Base-by-base conservation (phyloP, 495 filamentous ascomycete species). In the Hypoxylon fuscum region DNA sequence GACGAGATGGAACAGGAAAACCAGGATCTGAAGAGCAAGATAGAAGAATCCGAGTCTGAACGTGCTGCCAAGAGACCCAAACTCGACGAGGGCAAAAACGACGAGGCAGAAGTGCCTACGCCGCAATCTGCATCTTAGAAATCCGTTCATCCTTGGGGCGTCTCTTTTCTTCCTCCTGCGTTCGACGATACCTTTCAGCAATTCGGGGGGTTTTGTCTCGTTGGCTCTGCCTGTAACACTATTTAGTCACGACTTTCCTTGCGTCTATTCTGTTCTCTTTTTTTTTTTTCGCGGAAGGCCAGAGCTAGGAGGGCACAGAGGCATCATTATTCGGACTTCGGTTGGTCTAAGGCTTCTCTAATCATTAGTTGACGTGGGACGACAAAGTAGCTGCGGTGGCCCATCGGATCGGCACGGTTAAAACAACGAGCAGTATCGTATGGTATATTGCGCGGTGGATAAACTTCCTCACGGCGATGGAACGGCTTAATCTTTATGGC, bases 1-100 rank as follows among this genome's bases (percentile, higher is more conserved):
- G 87, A 89, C 35, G 92, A 97, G 54, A 77, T 93, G 27, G 94
- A 97, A 70, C 72, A 77, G 44, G 79, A 82, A 64, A 72, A 80
- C 1, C 75, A 76, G 31, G 74, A 77, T 0, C 69, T 74, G 9
- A 80, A 76, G 52, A 75, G 67, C 17, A 69, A 78, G 25, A 47
- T 68, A 11, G 72, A 75, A 37, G 60, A 61, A 2, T 57, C 73
- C 8, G 77, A 80, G 40, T 61, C 32, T 10, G 68, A 74, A 51
- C 72, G 69, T 27, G 68, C 71, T 27, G 44, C 60, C 1, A 79
- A 79, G 64, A 78, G 56, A 59, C 62, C 66, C 8, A 73, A 73
- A 5, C 42, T 77, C 2, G 74, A 76, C 14, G 73, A 76, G 1
- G 31, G 27, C 14, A 61, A 49, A n/a, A 47, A 20, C 18, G 57